These are phyloP conservation scores for Rhododendron simsii DNA, from an alignment of 148 eudicot species.

Conservation along the genomic window DNA sequence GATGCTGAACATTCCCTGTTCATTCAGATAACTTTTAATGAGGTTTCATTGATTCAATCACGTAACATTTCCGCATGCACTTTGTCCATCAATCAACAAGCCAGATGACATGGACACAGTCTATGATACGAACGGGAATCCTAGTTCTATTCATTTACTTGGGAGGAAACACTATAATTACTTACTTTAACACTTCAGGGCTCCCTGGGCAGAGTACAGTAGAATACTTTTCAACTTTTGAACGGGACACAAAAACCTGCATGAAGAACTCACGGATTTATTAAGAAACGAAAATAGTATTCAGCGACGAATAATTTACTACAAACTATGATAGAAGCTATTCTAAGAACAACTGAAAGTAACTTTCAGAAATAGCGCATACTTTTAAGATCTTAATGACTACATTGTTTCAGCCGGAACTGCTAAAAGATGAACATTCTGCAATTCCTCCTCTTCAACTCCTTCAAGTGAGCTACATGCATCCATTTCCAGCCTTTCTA, in stretches of 20 bases:
- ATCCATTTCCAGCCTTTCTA: slow-evolving; percentile 4
- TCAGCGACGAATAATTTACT: neutral
- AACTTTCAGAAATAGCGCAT: neutral
- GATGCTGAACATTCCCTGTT: slow-evolving; percentile 52
- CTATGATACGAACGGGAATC: neutral
- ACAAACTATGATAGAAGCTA: neutral
- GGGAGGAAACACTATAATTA: neutral
- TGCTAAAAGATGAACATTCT: neutral
- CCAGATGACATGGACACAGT: neutral
- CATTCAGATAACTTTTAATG: slow-evolving; percentile 13
- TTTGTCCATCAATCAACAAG: neutral
- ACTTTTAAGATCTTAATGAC: neutral
- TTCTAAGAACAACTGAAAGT: neutral
- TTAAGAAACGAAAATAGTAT: neutral
- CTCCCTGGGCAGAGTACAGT: slow-evolving; percentile 74
- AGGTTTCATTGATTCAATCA: slow-evolving; percentile 5
- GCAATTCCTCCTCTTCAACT: neutral
- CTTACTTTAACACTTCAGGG: slow-evolving; percentile 63
- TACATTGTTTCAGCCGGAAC: neutral
- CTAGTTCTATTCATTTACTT: neutral
- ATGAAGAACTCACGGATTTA: neutral
- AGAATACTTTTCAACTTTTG: slow-evolving; percentile 64
- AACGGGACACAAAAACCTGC: slow-evolving; percentile 81
- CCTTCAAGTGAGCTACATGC: neutral
- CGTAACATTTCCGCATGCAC: neutral